A percentile compares a stretch with the other conserved stretches of the same genome.
Evolutionary conservation across 1,284 basidiomycete species (phyloP).

Genomic region (Sphaerobolus stellatus): DNA sequence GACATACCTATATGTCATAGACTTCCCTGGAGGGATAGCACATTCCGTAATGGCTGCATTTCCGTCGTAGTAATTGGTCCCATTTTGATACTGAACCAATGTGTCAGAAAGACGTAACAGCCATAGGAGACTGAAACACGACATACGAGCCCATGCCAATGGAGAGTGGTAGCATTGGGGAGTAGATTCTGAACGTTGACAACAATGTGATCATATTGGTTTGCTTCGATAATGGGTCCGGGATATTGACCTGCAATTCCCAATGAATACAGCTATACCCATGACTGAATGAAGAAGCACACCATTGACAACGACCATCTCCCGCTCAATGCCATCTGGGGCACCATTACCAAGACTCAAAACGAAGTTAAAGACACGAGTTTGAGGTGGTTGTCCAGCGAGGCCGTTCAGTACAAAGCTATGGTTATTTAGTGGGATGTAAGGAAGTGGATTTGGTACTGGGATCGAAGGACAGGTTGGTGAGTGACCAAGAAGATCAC

Average conservation of each 20-base stretch:
- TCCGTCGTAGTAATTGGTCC: slow-evolving; percentile 29
- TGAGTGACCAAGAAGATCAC: too few species aligned
- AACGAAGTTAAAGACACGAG: slow-evolving; percentile 13
- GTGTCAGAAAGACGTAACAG: slow-evolving; percentile 21
- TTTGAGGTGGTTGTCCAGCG: slow-evolving; percentile 15
- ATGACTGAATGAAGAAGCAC: not conserved
- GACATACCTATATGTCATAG: slow-evolving; percentile 28
- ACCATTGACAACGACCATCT: slow-evolving; percentile 32
- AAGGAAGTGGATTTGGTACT: not conserved
- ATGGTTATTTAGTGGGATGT: not conserved
- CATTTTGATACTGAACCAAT: slow-evolving; percentile 32
- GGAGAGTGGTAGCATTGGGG: slow-evolving; percentile 16
- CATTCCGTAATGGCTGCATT: slow-evolving; percentile 34
- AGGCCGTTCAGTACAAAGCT: slow-evolving; percentile 27
- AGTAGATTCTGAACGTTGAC: slow-evolving; percentile 30
- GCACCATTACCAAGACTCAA: slow-evolving; percentile 14
- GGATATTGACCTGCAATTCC: slow-evolving; percentile 21
- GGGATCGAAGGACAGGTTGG: not conserved
- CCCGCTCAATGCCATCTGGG: slow-evolving; percentile 25
- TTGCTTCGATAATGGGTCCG: slow-evolving; percentile 33
- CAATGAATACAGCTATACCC: not conserved
- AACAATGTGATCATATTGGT: slow-evolving; percentile 31
- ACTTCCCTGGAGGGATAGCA: slow-evolving; percentile 30
- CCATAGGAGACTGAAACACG: not conserved
- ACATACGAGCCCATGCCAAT: slow-evolving; percentile 3